phyloP scores from a whole-genome alignment of 176 grass and related monocot species.

The Carex kokanica region DNA sequence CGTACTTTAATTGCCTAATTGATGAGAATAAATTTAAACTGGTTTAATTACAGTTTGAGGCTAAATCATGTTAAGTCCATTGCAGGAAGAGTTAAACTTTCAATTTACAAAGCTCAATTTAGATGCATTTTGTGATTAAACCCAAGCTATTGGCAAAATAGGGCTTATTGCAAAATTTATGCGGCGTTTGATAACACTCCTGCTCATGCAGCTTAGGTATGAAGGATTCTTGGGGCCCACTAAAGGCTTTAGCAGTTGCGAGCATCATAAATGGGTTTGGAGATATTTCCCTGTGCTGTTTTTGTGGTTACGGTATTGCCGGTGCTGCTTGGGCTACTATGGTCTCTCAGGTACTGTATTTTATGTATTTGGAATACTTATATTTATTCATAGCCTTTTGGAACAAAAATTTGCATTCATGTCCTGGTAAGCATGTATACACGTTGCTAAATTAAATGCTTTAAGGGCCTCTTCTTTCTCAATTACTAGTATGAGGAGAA shows the following conservation, averaged over 20 bases:
- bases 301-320: constrained; percentile 85
- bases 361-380: constrained; percentile 3
- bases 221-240: constrained; percentile 98
- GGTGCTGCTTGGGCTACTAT: constrained; percentile 99
- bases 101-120: background rate
- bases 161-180: background rate
- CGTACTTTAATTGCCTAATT: background rate
- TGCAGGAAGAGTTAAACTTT: background rate
- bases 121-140: background rate
- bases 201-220: constrained; percentile 75
- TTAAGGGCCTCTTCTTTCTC: background rate
- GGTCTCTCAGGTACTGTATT: constrained; percentile 72
- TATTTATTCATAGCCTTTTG: background rate
- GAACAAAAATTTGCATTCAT: background rate
- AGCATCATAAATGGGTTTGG: constrained; percentile 75
- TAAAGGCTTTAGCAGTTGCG: constrained; percentile 80
- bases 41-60: background rate
- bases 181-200: background rate
- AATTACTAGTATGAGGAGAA: background rate
- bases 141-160: background rate
- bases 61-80: background rate
- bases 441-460: background rate
- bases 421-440: background rate
- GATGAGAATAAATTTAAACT: background rate
- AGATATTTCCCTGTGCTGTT: constrained; percentile 75